phyloP scores from a whole-genome alignment of 768 basidiomycete species.

The Rhodotorula graminis region DNA sequence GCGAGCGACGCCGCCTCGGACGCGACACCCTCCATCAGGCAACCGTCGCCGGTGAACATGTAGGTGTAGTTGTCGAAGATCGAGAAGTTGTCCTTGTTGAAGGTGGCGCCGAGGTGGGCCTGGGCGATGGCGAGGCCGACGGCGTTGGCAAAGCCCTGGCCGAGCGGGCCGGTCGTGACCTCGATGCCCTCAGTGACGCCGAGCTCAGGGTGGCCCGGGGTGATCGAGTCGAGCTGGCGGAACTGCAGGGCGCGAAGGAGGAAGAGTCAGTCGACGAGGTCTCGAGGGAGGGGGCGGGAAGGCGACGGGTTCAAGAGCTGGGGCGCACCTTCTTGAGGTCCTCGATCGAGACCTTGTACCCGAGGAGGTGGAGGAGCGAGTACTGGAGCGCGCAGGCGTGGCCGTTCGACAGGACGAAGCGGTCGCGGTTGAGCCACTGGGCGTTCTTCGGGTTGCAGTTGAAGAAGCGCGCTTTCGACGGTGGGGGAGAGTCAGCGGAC shows the following conservation, averaged over 20 bases:
- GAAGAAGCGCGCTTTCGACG: constrained; percentile 60
- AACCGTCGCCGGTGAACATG: constrained; percentile 90
- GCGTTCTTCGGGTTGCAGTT: constrained; percentile 82
- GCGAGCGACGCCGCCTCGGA: constrained; percentile 86
- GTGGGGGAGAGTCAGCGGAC: too few species aligned
- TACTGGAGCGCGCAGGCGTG: constrained; percentile 87
- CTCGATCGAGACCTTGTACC: constrained; percentile 85
- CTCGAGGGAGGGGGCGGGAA: too few species aligned
- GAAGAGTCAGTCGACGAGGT: not conserved
- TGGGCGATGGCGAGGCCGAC: constrained; percentile 92
- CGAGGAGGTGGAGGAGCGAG: constrained; percentile 80
- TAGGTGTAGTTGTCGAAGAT: constrained; percentile 52
- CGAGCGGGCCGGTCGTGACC: constrained; percentile 92
- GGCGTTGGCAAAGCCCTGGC: constrained; percentile 81
- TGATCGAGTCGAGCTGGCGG: constrained; percentile 82
- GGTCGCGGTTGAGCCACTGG: constrained; percentile 93
- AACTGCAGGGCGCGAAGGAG: constrained; percentile 50
- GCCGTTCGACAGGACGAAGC: constrained; percentile 95
- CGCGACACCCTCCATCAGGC: constrained; percentile 95
- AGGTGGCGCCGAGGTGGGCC: constrained; percentile 81
- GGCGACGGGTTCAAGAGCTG: too few species aligned
- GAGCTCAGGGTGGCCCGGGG: constrained; percentile 87
- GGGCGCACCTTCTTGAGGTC: constrained; percentile 64
- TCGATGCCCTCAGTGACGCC: constrained; percentile 63
- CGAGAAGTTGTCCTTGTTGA: constrained; percentile 77